Evolutionary conservation across 768 basidiomycete species (phyloP), one percentile per base, ranked within the genome.

Genomic region (Lyophyllum atratum): DNA sequence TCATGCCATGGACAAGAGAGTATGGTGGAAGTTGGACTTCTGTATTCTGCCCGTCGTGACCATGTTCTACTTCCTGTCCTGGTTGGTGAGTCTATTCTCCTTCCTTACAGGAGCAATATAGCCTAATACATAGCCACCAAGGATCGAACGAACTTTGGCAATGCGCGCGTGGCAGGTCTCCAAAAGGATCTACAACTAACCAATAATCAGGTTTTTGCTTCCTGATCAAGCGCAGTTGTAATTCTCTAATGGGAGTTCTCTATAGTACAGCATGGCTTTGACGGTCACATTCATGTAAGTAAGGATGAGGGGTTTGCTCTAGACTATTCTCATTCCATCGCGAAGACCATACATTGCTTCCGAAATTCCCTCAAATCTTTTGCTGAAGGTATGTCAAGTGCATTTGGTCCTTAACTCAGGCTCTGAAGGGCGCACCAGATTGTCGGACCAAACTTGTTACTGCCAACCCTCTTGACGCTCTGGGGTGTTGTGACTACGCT

Each of bases 401-500:
- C 42, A 6, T n/a, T 26, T 34, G 14, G 11, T 19, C 9, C 39
- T 22, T 14, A 15, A 33, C n/a, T 10, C 55, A 68, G 45, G 5
- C 9, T 39, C 31, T 28, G 12, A 69, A 7, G 52, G 67, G 52
- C 71, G 21, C 50, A n/a, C 14, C 42, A 76, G 60, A 56, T 60
- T 39, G 54, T 80, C n/a, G 80, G 82, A 3, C 77, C 82, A 0
- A 68, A 80, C 48, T 54, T 73, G n/a, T 68, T 81, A 61, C 70
- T 83, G 22, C 81, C 83, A 0, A 52, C 73, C 7, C 70, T 82
- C 64, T 67, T 80, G 29, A 72, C 72, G 1, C 34, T 73, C 4
- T 84, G 83, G 81, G 82, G 81, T 22, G 48, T 80, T 8, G 73
- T 77, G 11, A 67, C 73, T 47, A 68, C 76, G 64, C 59, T 31